Evolutionary conservation across 805 yeast genomes (phyloP).

Genomic region (Candida ipomoeae): DNA sequence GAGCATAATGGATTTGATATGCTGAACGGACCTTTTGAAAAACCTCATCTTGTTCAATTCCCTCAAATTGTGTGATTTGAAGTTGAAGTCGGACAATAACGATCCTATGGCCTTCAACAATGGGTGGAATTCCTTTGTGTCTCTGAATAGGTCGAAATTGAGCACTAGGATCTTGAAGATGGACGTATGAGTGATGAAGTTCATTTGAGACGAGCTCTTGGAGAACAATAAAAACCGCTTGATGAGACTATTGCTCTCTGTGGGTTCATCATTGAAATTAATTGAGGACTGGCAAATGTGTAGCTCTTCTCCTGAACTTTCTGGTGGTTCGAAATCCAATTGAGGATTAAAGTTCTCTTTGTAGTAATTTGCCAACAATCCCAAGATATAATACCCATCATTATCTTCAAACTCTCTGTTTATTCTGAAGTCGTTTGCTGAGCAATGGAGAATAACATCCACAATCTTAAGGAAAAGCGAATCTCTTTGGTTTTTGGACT

Average conservation of each 20-base stretch:
- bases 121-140: slow-evolving; percentile 49
- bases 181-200: not conserved
- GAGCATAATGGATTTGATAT: slow-evolving; percentile 33
- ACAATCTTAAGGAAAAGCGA: slow-evolving; percentile 31
- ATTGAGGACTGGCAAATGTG: not conserved
- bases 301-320: not conserved
- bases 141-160: slow-evolving; percentile 60
- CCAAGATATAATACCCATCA: slow-evolving; percentile 58
- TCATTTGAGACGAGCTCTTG: not conserved
- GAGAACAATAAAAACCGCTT: not conserved
- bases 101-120: slow-evolving; percentile 56
- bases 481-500: slow-evolving; percentile 16
- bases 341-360: slow-evolving; percentile 22
- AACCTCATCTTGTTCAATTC: slow-evolving; percentile 52
- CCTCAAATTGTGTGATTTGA: slow-evolving; percentile 45
- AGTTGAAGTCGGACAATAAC: slow-evolving; percentile 51
- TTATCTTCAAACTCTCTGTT: slow-evolving; percentile 54
- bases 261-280: not conserved
- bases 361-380: slow-evolving; percentile 49
- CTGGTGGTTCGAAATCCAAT: not conserved
- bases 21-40: slow-evolving; percentile 46
- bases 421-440: slow-evolving; percentile 48
- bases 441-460: slow-evolving; percentile 38
- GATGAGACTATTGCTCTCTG: not conserved
- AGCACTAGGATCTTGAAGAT: slow-evolving; percentile 45